Evolutionary conservation across 345 rosid genomes (phyloP), one percentile per base, ranked within the genome.

Genomic region (Aegle marmelos): DNA sequence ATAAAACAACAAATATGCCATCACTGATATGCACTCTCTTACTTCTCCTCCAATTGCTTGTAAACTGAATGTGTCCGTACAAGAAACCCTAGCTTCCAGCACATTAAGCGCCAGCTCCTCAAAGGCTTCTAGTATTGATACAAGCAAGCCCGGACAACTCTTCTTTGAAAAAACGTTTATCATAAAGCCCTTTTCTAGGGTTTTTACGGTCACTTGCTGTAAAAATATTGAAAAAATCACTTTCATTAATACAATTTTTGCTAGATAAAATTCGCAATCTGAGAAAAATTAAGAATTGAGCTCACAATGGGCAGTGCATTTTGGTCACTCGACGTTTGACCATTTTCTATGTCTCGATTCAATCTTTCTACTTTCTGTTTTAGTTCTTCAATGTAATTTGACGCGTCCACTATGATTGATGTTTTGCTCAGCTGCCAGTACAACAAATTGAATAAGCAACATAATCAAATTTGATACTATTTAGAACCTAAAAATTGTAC

Each of bases 1-100:
- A 13, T 45, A 45, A 45, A 45, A 13, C 50, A 45, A 2, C 17
- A 45, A 45, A 45, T 45, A 10, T 13, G 50, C 13, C 50, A 45
- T 45, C 50, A 45, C 13, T 45, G 17, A 45, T 45, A 45, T 45
- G 17, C 10, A 31, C 22, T 48, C 33, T 54, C 83, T 80, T 90
- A 91, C 97, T 88, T 92, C 91, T 82, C 90, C 91, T 13, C 94
- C 93, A 74, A 86, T 85, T 31, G 95, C 98, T 82, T 95, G 89
- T 73, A 95, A 84, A 62, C 79, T 85, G 68, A 95, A 95, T 14
- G 81, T 84, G 36, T 95, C 94, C 1, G 94, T 82, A 84, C 98
- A 95, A 79, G 98, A 92, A 93, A 85, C 97, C 94, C 95, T 93
- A 89, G 98, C 98, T 82, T 95, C 98, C 21, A 86, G 88, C 76